phyloP scores from a whole-genome alignment of 1,284 basidiomycete genomes.

The Lentinus polychrous region DNA sequence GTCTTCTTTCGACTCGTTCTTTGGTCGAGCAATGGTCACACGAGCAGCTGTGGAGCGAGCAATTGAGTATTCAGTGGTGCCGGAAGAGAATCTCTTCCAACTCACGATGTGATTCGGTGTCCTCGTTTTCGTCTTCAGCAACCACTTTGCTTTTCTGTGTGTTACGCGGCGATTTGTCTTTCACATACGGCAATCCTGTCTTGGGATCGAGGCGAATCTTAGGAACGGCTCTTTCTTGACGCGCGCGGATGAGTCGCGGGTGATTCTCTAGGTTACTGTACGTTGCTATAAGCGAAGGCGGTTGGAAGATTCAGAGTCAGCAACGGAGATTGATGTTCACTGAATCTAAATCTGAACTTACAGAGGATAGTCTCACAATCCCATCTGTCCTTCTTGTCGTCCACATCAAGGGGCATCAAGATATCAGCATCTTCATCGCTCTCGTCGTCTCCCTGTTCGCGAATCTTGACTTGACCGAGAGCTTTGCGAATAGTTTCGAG shows the following conservation, averaged over 20 bases:
- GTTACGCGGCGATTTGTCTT: conserved; percentile 22
- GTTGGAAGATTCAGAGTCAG: not conserved
- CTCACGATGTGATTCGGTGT: conserved; percentile 30
- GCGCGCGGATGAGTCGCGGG: conserved; percentile 74
- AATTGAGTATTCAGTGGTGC: conserved; percentile 10
- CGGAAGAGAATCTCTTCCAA: conserved; percentile 8
- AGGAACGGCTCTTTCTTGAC: conserved; percentile 44
- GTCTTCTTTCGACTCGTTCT: conserved; percentile 80
- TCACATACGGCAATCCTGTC: conserved; percentile 66
- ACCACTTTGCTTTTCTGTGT: conserved; percentile 2
- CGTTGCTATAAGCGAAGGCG: conserved; percentile 52
- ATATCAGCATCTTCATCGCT: conserved; percentile 37
- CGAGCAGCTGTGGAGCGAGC: not conserved
- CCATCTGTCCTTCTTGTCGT: conserved; percentile 78
- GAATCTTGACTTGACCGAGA: conserved; percentile 63
- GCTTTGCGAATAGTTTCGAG: conserved; percentile 73
- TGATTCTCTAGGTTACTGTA: conserved; percentile 95
- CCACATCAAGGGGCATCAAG: conserved; percentile 44
- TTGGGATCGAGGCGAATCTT: conserved; percentile 68
- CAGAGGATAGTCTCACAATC: conserved; percentile 93
- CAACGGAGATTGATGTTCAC: not conserved
- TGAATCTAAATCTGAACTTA: conserved; percentile 34
- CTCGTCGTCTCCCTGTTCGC: conserved; percentile 30
- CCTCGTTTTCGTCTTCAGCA: conserved; percentile 24
- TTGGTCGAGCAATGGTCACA: conserved; percentile 56